Base-by-base conservation (phyloP, 495 filamentous ascomycete species). In the Eremomyces bilateralis region DNA sequence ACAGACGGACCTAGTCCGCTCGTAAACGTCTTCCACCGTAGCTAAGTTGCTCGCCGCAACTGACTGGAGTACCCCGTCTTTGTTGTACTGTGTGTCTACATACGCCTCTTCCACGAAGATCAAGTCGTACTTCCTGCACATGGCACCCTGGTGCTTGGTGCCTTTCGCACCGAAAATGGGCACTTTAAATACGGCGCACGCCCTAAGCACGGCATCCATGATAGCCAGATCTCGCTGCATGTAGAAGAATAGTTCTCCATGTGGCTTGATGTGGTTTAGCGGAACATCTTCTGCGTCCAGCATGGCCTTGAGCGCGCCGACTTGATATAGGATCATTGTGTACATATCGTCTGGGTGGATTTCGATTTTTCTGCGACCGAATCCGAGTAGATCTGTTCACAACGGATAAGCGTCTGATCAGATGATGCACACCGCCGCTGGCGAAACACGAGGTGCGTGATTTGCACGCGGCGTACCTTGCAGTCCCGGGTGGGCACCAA, bases 311-410 rank as follows among this genome's bases (percentile, higher is more conserved):
- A 73, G 51, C 0, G 70, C 66, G 0, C 68, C 68, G 27, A 73
- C 59, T 42, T 71, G 68, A 44, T 70, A 71, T n/a, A 68, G 37
- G 1, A 60, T 59, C 28, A 60, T 57, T 0, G 68, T 69, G 2
- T 62, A 68, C 35, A 67, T 51, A 32, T 73, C 69, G 15, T 69
- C 65, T 1, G 64, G 54, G 11, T 35, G 36, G 6, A 73, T 47
- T 35, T 63, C 60, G 50, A 71, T 70, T 33, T 63, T 57, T 3
- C 69, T 59, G 15, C 69, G 48, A 1, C 70, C 70, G 41, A 75
- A 75, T 4, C 69, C 70, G 47, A 69, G 63, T 12, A 75, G 50
- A 39, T 72, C 70, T n/a, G n/a, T n/a, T n/a, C n/a, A n/a, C n/a
- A n/a, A n/a, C n/a, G n/a, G n/a, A n/a, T n/a, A n/a, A n/a, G n/a